A percentile compares a stretch with the other conserved stretches of the same genome.
phyloP scores from a whole-genome alignment of 2,329 filamentous ascomycete genomes.

The Penicillium carneum region DNA sequence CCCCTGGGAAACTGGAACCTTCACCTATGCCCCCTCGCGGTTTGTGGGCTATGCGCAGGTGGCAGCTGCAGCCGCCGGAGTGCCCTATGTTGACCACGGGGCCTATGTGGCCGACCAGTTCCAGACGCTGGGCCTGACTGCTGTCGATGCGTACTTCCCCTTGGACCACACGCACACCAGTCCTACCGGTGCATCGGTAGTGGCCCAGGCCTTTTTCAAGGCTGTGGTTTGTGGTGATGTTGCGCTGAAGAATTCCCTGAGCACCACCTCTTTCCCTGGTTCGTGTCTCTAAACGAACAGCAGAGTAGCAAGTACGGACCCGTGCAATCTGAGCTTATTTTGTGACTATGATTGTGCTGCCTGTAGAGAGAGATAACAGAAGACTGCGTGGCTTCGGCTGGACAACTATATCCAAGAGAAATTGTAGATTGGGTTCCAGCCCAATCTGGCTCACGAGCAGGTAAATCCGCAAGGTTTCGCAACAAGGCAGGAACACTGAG shows the following conservation, averaged over 20 bases:
- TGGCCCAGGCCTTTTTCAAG: conserved; percentile 66
- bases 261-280: conserved; percentile 38
- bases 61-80: conserved; percentile 55
- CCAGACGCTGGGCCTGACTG: conserved; percentile 57
- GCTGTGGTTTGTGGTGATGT: conserved; percentile 60
- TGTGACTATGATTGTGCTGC: background rate
- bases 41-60: conserved; percentile 65
- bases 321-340: background rate
- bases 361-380: background rate
- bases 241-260: conserved; percentile 51
- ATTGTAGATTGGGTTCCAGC: background rate
- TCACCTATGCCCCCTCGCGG: conserved; percentile 56
- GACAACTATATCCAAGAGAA: background rate
- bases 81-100: conserved; percentile 68
- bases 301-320: background rate
- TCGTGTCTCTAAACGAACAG: conserved; percentile 35
- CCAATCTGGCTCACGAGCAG: background rate
- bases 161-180: conserved; percentile 70
- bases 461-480: conserved; percentile 21
- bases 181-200: conserved; percentile 62
- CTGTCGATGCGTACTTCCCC: conserved; percentile 63
- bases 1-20: conserved; percentile 66
- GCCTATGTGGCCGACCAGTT: conserved; percentile 64
- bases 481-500: conserved; percentile 14
- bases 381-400: background rate